Conservation (phyloP, 2,329 filamentous ascomycete genomes). For the Talaromyces sp. region DNA sequence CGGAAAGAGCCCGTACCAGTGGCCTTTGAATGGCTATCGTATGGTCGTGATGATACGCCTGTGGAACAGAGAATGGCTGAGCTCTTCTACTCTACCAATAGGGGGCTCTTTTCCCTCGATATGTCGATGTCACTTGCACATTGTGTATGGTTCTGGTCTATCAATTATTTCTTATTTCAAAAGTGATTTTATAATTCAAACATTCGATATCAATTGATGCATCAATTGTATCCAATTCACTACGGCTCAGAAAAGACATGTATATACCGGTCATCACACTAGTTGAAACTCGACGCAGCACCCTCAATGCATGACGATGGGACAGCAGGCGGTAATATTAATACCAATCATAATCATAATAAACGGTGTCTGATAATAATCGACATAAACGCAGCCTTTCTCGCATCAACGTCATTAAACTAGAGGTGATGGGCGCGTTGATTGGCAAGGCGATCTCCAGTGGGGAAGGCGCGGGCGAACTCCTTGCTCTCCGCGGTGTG, state of each 20-base stretch:
- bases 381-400: background rate
- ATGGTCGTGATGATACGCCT: background rate
- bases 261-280: background rate
- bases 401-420: background rate
- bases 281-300: background rate
- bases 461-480: background rate
- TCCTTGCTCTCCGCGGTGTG: background rate
- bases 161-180: background rate
- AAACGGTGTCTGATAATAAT: background rate
- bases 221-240: background rate
- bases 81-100: background rate
- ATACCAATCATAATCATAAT: no score
- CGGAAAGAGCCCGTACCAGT: background rate
- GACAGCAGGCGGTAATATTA: no score
- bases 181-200: background rate
- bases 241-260: background rate
- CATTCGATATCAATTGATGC: background rate
- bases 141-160: background rate
- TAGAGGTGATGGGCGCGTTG: background rate
- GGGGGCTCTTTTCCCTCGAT: background rate
- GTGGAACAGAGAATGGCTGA: background rate
- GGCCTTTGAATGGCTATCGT: background rate
- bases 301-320: background rate
- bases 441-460: background rate
- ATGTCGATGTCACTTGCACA: no score